Percentiles rank a stretch among this genome's conserved stretches.
Evolutionary conservation across 306 rosid genomes (phyloP).

Genomic region (Comarum palustre): DNA sequence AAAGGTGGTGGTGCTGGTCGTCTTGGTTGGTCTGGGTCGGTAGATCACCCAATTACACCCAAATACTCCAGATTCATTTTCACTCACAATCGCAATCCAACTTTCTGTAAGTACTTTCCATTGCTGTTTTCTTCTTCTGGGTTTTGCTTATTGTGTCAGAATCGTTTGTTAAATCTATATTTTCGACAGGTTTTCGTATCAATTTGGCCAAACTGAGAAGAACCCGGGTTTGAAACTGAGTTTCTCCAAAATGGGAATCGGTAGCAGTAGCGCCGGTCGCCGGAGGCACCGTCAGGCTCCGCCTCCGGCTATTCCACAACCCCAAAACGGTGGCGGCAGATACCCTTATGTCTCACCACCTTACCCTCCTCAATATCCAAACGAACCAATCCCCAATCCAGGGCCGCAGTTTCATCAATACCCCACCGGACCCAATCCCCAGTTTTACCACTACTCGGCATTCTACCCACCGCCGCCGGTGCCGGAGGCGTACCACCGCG

Average conservation of each 20-base stretch:
- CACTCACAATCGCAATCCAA: neutral
- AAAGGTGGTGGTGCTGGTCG: neutral
- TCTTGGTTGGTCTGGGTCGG: neutral
- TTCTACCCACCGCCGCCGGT: constrained; percentile 26
- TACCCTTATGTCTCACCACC: constrained; percentile 21
- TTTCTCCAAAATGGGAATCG: constrained; percentile 35
- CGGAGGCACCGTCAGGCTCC: constrained; percentile 25
- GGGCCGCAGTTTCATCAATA: constrained; percentile 16
- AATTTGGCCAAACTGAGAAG: neutral
- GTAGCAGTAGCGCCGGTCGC: constrained; percentile 23
- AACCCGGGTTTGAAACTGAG: constrained; percentile 2
- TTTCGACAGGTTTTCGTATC: neutral
- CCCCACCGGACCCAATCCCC: constrained; percentile 25
- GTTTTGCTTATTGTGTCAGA: neutral
- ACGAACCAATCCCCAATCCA: constrained; percentile 22
- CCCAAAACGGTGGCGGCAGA: constrained; percentile 6
- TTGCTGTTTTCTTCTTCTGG: neutral
- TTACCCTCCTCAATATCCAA: constrained; percentile 25
- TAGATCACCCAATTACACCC: neutral
- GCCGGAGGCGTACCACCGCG: constrained; percentile 13
- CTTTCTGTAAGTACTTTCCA: neutral
- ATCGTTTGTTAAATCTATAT: neutral
- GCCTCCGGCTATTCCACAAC: constrained; percentile 19
- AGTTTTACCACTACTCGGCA: constrained; percentile 23
- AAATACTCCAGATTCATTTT: neutral